phyloP scores from a whole-genome alignment of 495 filamentous ascomycete genomes.

The Penicillium canescens region DNA sequence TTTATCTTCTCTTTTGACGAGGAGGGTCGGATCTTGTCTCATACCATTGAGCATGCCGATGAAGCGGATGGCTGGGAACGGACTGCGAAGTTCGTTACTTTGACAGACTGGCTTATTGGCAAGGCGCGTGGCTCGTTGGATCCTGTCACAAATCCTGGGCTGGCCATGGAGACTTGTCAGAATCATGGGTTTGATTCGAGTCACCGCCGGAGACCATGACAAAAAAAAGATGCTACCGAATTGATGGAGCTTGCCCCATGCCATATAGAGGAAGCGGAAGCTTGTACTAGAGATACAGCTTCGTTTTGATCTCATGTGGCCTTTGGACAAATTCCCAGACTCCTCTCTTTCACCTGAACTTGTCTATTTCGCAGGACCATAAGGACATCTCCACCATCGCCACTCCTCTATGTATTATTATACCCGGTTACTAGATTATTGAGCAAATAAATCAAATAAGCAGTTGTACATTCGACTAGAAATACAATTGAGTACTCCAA shows the following conservation, averaged over 20 bases:
- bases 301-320: too few species aligned
- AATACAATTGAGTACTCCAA: too few species aligned
- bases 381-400: background rate
- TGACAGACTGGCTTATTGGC: conserved; percentile 89
- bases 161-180: conserved; percentile 31
- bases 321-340: background rate
- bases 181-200: conserved; percentile 9
- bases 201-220: conserved; percentile 1
- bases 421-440: background rate
- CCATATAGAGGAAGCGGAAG: too few species aligned
- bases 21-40: conserved; percentile 76
- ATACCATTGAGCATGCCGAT: conserved; percentile 93
- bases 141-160: conserved; percentile 35
- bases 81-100: conserved; percentile 71
- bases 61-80: conserved; percentile 71
- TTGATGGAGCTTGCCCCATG: too few species aligned
- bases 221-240: too few species aligned
- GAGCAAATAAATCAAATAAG: too few species aligned
- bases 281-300: too few species aligned
- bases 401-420: conserved; percentile 16
- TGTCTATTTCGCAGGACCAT: background rate
- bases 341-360: background rate
- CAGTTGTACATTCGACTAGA: too few species aligned
- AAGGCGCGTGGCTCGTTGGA: conserved; percentile 51
- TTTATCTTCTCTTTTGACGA: conserved; percentile 97